phyloP scores from a whole-genome alignment of 1,284 basidiomycete species.

The Cystobasidium slooffiae region DNA sequence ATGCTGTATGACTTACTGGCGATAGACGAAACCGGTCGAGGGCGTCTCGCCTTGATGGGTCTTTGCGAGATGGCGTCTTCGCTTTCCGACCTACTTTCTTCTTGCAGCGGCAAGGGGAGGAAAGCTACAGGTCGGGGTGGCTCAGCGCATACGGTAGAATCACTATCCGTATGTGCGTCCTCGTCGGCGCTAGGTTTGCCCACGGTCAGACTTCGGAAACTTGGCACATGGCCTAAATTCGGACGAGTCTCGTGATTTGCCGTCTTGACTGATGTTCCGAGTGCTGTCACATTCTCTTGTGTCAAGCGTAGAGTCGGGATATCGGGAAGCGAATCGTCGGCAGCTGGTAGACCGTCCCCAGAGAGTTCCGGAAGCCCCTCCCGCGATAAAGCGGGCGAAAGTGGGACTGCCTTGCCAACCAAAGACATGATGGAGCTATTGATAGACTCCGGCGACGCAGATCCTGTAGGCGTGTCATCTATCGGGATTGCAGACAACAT shows the following conservation, averaged over 20 bases:
- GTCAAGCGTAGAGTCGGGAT: slow-evolving; percentile 2
- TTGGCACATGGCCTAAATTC: background rate
- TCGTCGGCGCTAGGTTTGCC: slow-evolving; percentile 6
- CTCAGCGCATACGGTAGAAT: slow-evolving; percentile 84
- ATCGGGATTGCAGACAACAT: slow-evolving; percentile 11
- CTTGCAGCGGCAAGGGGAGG: background rate
- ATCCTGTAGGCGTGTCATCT: slow-evolving; percentile 4
- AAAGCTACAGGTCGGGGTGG: slow-evolving; percentile 44
- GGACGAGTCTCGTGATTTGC: background rate
- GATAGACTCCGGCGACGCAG: background rate
- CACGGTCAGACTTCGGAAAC: background rate
- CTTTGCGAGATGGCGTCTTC: slow-evolving; percentile 7
- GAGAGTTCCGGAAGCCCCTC: background rate
- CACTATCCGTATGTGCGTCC: slow-evolving; percentile 66
- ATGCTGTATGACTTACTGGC: slow-evolving; percentile 26
- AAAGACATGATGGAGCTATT: background rate
- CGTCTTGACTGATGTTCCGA: background rate
- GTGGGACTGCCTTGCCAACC: background rate
- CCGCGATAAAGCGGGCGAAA: background rate
- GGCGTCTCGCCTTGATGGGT: slow-evolving; percentile 16
- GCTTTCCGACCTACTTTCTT: slow-evolving; percentile 25
- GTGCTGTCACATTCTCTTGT: background rate
- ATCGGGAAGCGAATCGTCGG: background rate
- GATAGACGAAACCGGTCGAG: slow-evolving; percentile 30
- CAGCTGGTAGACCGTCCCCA: background rate